Percentiles rank a stretch among this genome's conserved stretches.
phyloP scores from a whole-genome alignment of 2,329 filamentous ascomycete genomes.

The Ophiognomonia clavigignenti-juglandacearum region DNA sequence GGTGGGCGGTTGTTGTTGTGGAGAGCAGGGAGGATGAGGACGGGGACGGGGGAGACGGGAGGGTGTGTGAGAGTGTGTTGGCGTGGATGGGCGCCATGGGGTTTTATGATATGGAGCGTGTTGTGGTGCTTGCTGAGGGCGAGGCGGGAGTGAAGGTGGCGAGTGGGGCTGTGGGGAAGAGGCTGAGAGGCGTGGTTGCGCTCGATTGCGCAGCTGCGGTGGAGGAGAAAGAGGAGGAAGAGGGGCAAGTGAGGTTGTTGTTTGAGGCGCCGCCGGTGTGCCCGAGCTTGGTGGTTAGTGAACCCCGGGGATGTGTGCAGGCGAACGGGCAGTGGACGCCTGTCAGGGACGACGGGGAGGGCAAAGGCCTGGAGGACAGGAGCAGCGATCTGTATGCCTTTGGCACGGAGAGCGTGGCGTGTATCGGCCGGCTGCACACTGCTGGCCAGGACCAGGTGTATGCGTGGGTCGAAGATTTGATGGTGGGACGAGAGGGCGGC shows the following conservation, averaged over 20 bases:
- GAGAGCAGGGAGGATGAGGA: conserved; percentile 66
- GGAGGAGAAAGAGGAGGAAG: not conserved
- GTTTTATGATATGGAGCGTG: conserved; percentile 49
- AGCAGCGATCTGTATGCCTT: not conserved
- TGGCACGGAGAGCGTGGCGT: not conserved
- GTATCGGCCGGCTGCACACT: not conserved
- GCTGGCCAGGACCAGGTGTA: not conserved
- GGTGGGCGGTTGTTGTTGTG: conserved; percentile 57
- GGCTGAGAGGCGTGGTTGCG: conserved; percentile 8
- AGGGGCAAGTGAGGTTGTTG: not conserved
- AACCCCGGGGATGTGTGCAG: not conserved
- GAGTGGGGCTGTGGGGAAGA: not conserved
- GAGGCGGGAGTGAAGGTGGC: not conserved
- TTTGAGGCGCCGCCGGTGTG: not conserved
- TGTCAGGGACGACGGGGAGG: not conserved
- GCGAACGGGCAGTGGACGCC: conserved; percentile 7
- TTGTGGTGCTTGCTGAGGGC: conserved; percentile 51
- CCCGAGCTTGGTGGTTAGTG: conserved; percentile 7
- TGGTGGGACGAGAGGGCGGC: not conserved
- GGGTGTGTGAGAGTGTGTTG: conserved; percentile 56
- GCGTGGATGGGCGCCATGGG: conserved; percentile 49
- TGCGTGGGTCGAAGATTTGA: conserved; percentile 21
- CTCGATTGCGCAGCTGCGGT: not conserved
- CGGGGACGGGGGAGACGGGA: conserved; percentile 56
- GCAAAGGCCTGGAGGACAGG: not conserved